Base-by-base conservation (phyloP, 2,329 filamentous ascomycete genomes). In the Chaetoscypha palmicola region DNA sequence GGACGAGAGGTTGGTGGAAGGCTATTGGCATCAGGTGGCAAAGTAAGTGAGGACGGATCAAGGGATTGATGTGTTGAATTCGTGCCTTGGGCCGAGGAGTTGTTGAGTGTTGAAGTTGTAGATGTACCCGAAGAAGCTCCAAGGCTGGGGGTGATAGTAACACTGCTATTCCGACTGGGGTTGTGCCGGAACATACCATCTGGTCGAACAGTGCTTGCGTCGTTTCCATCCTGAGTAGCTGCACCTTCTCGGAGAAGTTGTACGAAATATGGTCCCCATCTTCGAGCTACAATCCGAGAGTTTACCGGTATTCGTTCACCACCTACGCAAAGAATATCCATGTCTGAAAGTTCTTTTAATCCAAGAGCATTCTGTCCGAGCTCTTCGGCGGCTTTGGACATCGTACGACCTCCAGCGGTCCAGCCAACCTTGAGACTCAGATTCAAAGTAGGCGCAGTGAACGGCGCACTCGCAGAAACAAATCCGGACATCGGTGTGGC, bases 181-280 rank as follows among this genome's bases (percentile, higher is more conserved):
- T 64, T 79, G 61, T 71, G 72, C 30, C 69, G 69, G 19, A 71
- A 69, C 34, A 77, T 67, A 19, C 44, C 48, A 3, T 74, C 72
- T 1, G 86, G 82, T 36, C 88, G 76, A 23, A 94, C 66, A 1
- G 88, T 92, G 21, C 81, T 76, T 0, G 83, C 76, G 54, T 95
- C 89, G 43, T 79, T 77, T 1, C 82, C 85, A 41, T 85, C 81
- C 45, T 83, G 76, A 10, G 79, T 79, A 1, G 80, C 73, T 2
- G 85, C 80, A 3, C 74, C 72, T 64, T 96, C 90, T 21, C 86
- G 79, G 8, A 97, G 72, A 1, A 98, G 74, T 61, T 94, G 87
- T 44, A 95, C 88, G 66, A 98, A 97, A 62, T 94, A 96, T 0
- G 89, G 88, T 0, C 92, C 92, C 92, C 92, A 98, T 60, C 92